Evolutionary conservation across 495 filamentous ascomycete species (phyloP), one percentile per base, ranked within the genome.

Genomic region (Penicillium atrosanguineum): DNA sequence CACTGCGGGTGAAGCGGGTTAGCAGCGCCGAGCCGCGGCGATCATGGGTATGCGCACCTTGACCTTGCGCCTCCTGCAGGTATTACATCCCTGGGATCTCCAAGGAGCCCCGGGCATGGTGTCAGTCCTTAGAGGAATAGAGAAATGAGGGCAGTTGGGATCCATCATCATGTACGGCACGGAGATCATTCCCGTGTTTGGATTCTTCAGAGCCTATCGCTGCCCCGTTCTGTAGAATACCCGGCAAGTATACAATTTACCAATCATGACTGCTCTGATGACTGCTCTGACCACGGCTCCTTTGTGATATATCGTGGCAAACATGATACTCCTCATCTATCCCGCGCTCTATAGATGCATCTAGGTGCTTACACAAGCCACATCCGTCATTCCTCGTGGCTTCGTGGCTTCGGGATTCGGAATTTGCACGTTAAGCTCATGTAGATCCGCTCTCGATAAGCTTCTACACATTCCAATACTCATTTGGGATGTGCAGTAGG

Each of bases 61-160:
- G 16, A 58, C 55, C 36, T 53, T 58, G 15, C 55, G 16, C 34
- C 34, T 58, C n/a, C 48, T 41, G 44, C 48, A 56, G 26, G 54
- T 52, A 31, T 51, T 56, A 19, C 54, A 52, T 15, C 54, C 44
- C 8, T 47, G n/a, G 20, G 54, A 56, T 48, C 48, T 46, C 48
- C 42, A 47, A 16, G 54, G 54, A 37, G 54, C 54, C 14, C 43
- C 48, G 2, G 40, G 40, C 54, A 56, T 56, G n/a, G 19, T 52
- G 37, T 37, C 4, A 18, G 43, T 21, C 41, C 25, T 39, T 6
- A n/a, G 15, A 40, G 16, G 38, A 19, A 20, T 18, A 3, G 6
- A 18, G 38, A 40, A n/a, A 5, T 40, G 38, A 40, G 19, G 38
- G 19, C 38, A n/a, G 7, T 11, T 18, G 38, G 16, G 38, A 12